Conservation (phyloP, 495 filamentous ascomycete species). For the Penicillium soppii region DNA sequence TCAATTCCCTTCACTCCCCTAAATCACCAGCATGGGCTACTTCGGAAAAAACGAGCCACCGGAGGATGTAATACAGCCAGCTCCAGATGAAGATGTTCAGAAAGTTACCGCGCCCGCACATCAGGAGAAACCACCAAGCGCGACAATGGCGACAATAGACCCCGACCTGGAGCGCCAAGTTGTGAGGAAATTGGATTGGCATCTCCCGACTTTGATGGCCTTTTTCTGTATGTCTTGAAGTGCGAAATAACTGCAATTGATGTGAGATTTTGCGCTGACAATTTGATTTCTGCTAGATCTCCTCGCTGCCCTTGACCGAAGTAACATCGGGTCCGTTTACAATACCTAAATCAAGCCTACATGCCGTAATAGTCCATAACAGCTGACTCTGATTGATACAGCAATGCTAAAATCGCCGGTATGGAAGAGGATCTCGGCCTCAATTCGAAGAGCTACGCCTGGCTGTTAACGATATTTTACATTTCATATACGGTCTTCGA, state of each 20-base stretch:
- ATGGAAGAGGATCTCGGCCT: slow-evolving; percentile 46
- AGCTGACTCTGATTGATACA: slow-evolving; percentile 16
- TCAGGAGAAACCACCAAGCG: slow-evolving; percentile 21
- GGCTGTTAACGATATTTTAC: slow-evolving; percentile 81
- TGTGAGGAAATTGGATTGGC: slow-evolving; percentile 57
- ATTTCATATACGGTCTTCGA: slow-evolving; percentile 63
- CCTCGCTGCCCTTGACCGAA: slow-evolving; percentile 66
- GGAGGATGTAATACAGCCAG: slow-evolving; percentile 27
- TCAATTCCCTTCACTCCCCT: neutral
- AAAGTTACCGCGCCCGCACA: slow-evolving; percentile 26
- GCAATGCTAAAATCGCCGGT: slow-evolving; percentile 67
- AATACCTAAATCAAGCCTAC: neutral
- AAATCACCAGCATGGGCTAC: slow-evolving; percentile 26
- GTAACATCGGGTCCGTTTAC: slow-evolving; percentile 57
- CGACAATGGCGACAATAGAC: slow-evolving; percentile 34
- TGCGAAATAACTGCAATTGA: neutral
- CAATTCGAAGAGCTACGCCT: slow-evolving; percentile 55
- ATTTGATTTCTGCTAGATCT: slow-evolving; percentile 45
- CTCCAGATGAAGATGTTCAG: slow-evolving; percentile 28
- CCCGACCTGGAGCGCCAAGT: slow-evolving; percentile 56
- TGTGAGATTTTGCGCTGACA: neutral
- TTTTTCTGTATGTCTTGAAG: slow-evolving; percentile 47
- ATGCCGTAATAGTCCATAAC: neutral
- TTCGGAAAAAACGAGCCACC: slow-evolving; percentile 24
- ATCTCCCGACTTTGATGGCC: slow-evolving; percentile 51